Conservation (phyloP, 345 rosid species). For the Citrus maxima region DNA sequence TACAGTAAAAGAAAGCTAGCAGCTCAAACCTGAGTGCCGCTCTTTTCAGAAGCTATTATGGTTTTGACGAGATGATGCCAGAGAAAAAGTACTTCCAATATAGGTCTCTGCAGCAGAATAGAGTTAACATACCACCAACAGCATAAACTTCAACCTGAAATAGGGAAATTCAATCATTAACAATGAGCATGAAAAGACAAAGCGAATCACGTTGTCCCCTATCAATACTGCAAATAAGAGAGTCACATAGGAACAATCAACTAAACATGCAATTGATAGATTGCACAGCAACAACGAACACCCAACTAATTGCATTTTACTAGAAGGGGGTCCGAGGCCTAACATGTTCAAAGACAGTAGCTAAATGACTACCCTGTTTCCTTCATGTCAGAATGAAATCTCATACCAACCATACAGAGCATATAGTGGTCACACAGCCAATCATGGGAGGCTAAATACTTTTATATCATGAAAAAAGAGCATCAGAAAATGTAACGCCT, state of each 20-base stretch:
- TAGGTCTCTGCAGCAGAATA: not conserved
- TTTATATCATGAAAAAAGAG: not conserved
- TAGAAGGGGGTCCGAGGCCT: not conserved
- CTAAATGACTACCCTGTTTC: not conserved
- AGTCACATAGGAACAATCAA: not conserved
- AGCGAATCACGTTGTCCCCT: not conserved
- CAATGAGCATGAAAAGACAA: not conserved
- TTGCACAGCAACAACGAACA: not conserved
- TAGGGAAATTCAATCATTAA: not conserved
- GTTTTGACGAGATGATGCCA: constrained; percentile 2
- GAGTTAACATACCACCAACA: not conserved
- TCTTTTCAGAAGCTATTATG: constrained; percentile 3
- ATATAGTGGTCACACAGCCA: not conserved
- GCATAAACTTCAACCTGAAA: constrained; percentile 18
- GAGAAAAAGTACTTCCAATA: constrained; percentile 8
- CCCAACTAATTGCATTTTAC: not conserved
- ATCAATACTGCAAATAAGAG: not conserved
- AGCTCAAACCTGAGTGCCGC: constrained; percentile 37
- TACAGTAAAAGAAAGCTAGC: not conserved
- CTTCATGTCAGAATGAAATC: not conserved
- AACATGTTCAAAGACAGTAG: not conserved
- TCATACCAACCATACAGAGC: not conserved
- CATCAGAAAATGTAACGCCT: not conserved
- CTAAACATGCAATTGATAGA: not conserved
- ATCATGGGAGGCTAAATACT: not conserved